Evolutionary conservation across 148 eudicot genomes (phyloP).

Genomic region (Rhododendron simsii): DNA sequence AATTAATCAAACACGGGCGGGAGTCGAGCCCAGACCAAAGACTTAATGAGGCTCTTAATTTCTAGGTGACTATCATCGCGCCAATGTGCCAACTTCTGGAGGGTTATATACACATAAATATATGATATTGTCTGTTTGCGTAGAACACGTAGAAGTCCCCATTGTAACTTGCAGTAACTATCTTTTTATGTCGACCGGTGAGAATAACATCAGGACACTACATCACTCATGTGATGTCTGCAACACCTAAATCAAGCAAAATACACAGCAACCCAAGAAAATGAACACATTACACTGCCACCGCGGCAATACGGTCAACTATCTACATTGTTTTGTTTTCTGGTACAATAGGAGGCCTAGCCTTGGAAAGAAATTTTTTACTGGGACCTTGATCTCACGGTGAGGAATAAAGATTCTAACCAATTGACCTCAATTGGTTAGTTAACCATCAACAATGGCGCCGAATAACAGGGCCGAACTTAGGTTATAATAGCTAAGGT

Average conservation of each 20-base stretch:
- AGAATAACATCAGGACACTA: no score
- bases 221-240: no score
- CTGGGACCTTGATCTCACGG: background rate
- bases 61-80: background rate
- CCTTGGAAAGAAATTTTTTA: background rate
- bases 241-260: background rate
- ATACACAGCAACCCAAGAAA: background rate
- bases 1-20: background rate
- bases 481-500: background rate
- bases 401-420: background rate
- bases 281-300: background rate
- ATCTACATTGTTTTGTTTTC: background rate
- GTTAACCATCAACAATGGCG: background rate
- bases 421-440: background rate
- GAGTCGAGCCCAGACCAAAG: no score
- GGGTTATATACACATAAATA: background rate
- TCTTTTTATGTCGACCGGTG: background rate
- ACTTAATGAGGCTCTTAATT: no score
- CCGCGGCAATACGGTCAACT: background rate
- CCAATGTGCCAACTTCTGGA: background rate
- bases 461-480: background rate
- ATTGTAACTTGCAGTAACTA: no score
- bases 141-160: no score
- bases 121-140: background rate
- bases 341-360: background rate